A percentile compares a stretch with the other conserved stretches of the same genome.
Conservation (phyloP, 2,329 filamentous ascomycete genomes). For the Diaporthe nobilis region DNA sequence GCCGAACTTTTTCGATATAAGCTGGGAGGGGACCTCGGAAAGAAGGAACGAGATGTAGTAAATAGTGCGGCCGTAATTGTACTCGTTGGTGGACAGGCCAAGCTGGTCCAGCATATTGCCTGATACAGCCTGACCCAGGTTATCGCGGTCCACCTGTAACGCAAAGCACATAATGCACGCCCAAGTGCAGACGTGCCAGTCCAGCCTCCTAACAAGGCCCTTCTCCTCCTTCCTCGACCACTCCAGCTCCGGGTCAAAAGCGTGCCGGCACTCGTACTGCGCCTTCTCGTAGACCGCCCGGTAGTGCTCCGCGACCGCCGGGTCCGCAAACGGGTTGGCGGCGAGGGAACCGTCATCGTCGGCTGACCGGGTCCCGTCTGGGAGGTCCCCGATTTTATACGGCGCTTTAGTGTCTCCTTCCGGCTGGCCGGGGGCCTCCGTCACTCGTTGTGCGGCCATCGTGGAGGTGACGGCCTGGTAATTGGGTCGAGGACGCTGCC, state of each 20-base stretch:
- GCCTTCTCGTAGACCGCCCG: constrained; percentile 52
- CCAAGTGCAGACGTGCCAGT: constrained; percentile 57
- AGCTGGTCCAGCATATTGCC: constrained; percentile 73
- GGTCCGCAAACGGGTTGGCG: constrained; percentile 51
- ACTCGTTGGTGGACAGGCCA: constrained; percentile 61
- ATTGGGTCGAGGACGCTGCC: not conserved
- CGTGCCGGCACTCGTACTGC: constrained; percentile 67
- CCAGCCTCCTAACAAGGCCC: constrained; percentile 63
- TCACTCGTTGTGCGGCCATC: constrained; percentile 19
- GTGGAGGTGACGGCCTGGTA: constrained; percentile 2
- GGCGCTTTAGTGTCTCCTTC: not conserved
- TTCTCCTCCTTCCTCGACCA: constrained; percentile 69
- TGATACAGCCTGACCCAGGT: constrained; percentile 70
- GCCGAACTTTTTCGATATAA: constrained; percentile 66
- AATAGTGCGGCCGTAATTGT: constrained; percentile 66
- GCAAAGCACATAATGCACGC: constrained; percentile 73
- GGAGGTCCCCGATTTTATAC: not conserved
- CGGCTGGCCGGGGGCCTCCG: not conserved
- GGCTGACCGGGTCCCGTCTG: constrained; percentile 15
- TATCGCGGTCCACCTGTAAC: constrained; percentile 72
- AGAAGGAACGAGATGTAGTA: constrained; percentile 65
- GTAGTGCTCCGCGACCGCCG: constrained; percentile 51
- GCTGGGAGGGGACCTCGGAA: constrained; percentile 71
- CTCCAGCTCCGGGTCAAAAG: constrained; percentile 66
- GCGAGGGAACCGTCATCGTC: constrained; percentile 28